phyloP scores from a whole-genome alignment of 768 basidiomycete genomes.

The Botryobasidium botryosum region DNA sequence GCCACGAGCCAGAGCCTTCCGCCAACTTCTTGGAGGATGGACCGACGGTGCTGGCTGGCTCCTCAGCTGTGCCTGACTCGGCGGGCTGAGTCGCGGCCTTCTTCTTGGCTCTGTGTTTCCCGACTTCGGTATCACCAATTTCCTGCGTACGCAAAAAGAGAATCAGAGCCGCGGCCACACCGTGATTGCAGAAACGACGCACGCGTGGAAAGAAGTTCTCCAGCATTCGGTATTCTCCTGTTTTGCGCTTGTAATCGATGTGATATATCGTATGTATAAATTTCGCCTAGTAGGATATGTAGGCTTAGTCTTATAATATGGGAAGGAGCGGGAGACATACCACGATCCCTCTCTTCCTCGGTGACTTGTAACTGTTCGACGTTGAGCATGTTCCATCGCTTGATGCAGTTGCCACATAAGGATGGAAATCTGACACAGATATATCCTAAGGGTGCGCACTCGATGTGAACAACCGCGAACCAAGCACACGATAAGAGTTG shows the following conservation, averaged over 20 bases:
- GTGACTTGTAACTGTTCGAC: slow-evolving; percentile 50
- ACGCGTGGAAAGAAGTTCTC: slow-evolving; percentile 70
- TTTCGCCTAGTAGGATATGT: slow-evolving; percentile 35
- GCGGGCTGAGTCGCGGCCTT: neutral
- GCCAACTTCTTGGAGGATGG: slow-evolving; percentile 17
- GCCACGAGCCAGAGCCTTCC: slow-evolving; percentile 53
- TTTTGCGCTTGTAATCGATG: slow-evolving; percentile 68
- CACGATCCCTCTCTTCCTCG: slow-evolving; percentile 51
- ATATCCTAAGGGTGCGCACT: slow-evolving; percentile 34
- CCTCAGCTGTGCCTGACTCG: slow-evolving; percentile 3
- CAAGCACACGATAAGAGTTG: neutral
- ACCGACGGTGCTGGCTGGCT: too few relatives aligned
- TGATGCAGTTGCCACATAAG: slow-evolving; percentile 65
- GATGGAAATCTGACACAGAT: slow-evolving; percentile 67
- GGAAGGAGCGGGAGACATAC: slow-evolving; percentile 27
- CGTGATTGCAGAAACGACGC: neutral
- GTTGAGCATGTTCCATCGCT: slow-evolving; percentile 71
- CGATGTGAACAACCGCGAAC: neutral
- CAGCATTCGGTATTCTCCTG: slow-evolving; percentile 69
- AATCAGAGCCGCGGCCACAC: neutral
- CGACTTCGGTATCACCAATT: slow-evolving; percentile 4
- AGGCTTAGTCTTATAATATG: neutral
- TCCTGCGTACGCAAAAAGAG: neutral
- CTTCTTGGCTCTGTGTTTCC: slow-evolving; percentile 30
- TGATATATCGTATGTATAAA: slow-evolving; percentile 68